Base-by-base conservation (phyloP, 2,329 filamentous ascomycete genomes). In the Tolypocladium sp. region DNA sequence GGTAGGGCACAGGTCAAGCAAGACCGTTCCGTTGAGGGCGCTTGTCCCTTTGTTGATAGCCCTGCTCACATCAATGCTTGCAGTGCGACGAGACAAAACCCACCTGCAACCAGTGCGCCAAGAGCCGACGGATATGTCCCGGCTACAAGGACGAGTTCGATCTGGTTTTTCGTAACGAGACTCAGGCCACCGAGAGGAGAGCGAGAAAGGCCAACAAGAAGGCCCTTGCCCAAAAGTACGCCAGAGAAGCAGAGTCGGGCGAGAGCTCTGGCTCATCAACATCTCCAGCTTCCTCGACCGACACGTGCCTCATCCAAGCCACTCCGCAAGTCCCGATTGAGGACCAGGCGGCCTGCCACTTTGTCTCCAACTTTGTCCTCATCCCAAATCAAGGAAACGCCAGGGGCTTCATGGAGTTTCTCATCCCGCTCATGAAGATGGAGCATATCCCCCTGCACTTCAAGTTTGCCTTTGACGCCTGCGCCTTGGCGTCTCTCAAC, bases 121-220 rank as follows among this genome's bases (percentile, higher is more conserved):
- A 87, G 66, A 86, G 84, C 42, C 77, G 82, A 59, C 80, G 84
- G 44, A 76, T 81, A 63, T 89, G 86, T 67, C 85, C 85, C 3
- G 86, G 86, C 53, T 88, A 88, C 71, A 85, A 84, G 69, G 84
- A 89, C 67, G 86, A 89, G 63, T 88, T 90, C 65, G 87, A 90
- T 65, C 74, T 90, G 30, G 82, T 90, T 58, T 89, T 90, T 65
- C 84, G 87, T 59, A 87, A 90, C 69, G 87, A 90, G 73, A 90
- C 87, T 35, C 82, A 83, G 64, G 85, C 86, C 1, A 87, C 86
- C 40, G 85, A 86, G 66, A 79, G 82, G 62, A 80, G 85, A 66
- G 85, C 83, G 20, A 79, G 80, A 59, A 84, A 81, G 66, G 78
- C 80, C 49, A 81, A 71, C 69, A 79, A 75, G 68, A 84, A 82